phyloP scores from a whole-genome alignment of 164 flowering plant genomes.

The Paratinospora sagittata region DNA sequence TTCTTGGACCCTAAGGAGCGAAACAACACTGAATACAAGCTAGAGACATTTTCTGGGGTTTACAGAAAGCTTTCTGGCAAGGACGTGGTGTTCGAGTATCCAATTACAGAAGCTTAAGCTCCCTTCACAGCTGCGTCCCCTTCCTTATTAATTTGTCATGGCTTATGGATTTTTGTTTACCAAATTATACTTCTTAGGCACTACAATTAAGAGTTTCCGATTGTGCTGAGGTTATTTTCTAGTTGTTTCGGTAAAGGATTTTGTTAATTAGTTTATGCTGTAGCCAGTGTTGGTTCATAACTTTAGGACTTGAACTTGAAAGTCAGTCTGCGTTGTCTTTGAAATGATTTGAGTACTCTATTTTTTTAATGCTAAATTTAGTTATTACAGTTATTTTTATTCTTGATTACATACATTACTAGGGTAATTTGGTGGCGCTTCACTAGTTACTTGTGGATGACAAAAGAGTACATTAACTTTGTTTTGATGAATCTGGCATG shows the following conservation, averaged over 20 bases:
- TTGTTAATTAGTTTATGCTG: neutral
- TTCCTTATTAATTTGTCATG: neutral
- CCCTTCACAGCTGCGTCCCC: too few species aligned
- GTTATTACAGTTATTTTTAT: too few species aligned
- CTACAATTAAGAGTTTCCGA: too few species aligned
- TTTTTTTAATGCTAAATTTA: too few species aligned
- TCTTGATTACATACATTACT: too few species aligned
- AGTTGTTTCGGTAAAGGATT: neutral
- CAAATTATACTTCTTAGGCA: neutral
- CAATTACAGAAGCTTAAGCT: constrained; percentile 15
- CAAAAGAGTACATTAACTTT: too few species aligned
- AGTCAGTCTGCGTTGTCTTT: neutral
- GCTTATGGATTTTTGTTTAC: neutral
- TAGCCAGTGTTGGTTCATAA: too few species aligned
- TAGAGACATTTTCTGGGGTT: constrained; percentile 41
- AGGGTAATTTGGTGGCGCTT: too few species aligned
- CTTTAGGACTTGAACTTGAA: neutral
- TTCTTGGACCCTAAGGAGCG: constrained; percentile 40
- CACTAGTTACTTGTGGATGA: too few species aligned
- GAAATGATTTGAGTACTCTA: neutral
- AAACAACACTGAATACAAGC: constrained; percentile 46
- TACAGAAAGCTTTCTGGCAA: constrained; percentile 47
- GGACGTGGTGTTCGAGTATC: too few species aligned
- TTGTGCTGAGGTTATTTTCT: too few species aligned
- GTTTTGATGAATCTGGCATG: too few species aligned